Percentiles rank a stretch among this genome's conserved stretches.
Conservation (phyloP, 164 flowering plant species). For the Paratinospora sagittata region DNA sequence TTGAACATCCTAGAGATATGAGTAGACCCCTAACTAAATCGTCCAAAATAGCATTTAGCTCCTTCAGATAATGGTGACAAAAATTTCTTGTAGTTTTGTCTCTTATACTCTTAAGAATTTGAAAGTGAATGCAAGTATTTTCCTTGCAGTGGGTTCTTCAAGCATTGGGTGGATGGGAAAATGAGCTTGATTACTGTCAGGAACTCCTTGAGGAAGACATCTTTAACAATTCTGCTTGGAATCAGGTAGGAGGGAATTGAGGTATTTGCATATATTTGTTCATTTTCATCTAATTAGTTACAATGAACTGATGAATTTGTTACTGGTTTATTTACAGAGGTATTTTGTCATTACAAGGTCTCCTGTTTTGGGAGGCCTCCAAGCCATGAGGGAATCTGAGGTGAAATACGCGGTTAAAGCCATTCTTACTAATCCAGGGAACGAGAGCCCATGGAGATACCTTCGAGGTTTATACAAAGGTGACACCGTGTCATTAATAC, state of each 20-base stretch:
- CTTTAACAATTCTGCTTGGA: slow-evolving; percentile 97
- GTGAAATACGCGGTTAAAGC: slow-evolving; percentile 58
- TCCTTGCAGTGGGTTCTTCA: slow-evolving; percentile 87
- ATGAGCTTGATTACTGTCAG: slow-evolving; percentile 75
- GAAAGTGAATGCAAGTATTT: not conserved
- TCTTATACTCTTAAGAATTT: not conserved
- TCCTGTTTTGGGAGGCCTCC: slow-evolving; percentile 71
- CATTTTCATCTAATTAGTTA: not conserved
- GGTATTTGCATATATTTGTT: not conserved
- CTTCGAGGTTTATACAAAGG: slow-evolving; percentile 76
- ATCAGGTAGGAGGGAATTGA: slow-evolving; percentile 52
- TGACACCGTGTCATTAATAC: slow-evolving; percentile 35
- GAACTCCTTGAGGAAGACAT: slow-evolving; percentile 70
- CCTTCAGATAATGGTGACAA: not conserved
- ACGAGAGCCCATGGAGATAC: slow-evolving; percentile 97
- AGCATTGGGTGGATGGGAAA: slow-evolving; percentile 92
- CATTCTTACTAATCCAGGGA: slow-evolving; percentile 63
- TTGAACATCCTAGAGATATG: too few relatives aligned
- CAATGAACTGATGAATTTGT: not conserved
- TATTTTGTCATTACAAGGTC: slow-evolving; percentile 79
- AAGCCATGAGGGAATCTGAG: slow-evolving; percentile 74
- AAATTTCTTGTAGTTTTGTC: not conserved
- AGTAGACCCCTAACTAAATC: too few relatives aligned
- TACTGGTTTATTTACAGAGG: slow-evolving; percentile 44
- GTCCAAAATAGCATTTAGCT: not conserved